A percentile compares a stretch with the other conserved stretches of the same genome.
phyloP scores from a whole-genome alignment of 108 stramenopile species.

The Parietichytrium sp. region DNA sequence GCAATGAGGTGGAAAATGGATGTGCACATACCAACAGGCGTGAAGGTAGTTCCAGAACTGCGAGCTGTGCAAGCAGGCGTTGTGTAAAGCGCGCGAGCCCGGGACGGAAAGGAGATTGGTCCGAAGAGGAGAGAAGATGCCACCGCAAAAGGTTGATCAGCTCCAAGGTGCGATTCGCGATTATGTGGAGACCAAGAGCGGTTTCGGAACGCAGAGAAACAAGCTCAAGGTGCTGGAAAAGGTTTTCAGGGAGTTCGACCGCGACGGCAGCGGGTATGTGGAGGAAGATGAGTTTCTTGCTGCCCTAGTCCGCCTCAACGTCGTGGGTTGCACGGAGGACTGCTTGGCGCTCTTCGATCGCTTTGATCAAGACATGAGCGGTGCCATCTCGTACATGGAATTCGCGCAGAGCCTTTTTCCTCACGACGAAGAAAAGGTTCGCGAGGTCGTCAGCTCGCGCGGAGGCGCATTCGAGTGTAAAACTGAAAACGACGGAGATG shows the following conservation, averaged over 20 bases:
- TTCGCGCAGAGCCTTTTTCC: conserved; percentile 3
- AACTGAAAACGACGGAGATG: background rate
- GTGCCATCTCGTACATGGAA: conserved; percentile 24
- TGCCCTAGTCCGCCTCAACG: conserved; percentile 38
- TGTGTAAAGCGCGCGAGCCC: no score
- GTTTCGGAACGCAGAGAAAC: background rate
- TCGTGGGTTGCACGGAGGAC: background rate
- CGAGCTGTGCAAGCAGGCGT: no score
- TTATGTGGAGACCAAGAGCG: background rate
- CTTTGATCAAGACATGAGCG: conserved; percentile 40
- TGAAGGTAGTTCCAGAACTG: no score
- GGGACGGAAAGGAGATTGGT: no score
- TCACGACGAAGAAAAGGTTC: background rate
- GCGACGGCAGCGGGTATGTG: background rate
- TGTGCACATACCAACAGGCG: no score
- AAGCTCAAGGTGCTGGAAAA: background rate
- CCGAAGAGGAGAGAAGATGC: no score
- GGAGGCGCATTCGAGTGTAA: background rate
- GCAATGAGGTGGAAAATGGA: no score
- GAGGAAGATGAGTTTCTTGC: conserved; percentile 45
- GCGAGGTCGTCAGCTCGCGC: background rate
- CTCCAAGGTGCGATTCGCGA: background rate
- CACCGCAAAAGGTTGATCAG: background rate
- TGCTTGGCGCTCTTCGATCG: conserved; percentile 19
- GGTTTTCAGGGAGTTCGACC: background rate